A percentile compares a stretch with the other conserved stretches of the same genome.
These are phyloP conservation scores for Bjerkandera adusta DNA, from an alignment of 1,284 basidiomycete species.

Conservation along the genomic window DNA sequence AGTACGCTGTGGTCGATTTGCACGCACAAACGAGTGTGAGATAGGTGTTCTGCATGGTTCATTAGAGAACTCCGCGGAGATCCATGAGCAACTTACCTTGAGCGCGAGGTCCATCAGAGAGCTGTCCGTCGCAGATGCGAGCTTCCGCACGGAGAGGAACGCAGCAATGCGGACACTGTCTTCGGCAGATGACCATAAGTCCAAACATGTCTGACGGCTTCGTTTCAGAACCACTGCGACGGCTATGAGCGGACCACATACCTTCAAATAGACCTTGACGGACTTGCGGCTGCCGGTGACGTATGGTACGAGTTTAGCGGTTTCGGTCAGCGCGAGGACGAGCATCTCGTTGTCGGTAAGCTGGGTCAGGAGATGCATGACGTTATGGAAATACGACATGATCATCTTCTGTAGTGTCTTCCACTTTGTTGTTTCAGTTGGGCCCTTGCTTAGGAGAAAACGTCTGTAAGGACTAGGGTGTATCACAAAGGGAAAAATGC, in stretches of 20 bases:
- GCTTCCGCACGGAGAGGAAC: conserved; percentile 82
- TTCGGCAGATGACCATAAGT: conserved; percentile 79
- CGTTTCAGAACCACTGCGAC: too few relatives aligned
- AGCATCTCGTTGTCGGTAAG: conserved; percentile 70
- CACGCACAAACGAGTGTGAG: conserved; percentile 79
- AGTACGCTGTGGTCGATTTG: conserved; percentile 84
- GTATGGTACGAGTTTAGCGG: conserved; percentile 86
- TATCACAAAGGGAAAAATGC: conserved; percentile 27
- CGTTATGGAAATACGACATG: conserved; percentile 86
- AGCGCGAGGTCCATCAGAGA: conserved; percentile 84
- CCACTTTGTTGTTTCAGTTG: conserved; percentile 71
- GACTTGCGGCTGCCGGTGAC: conserved; percentile 81
- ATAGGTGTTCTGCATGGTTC: conserved; percentile 71
- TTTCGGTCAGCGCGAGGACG: conserved; percentile 77
- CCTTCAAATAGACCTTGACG: conserved; percentile 84
- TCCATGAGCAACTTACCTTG: conserved; percentile 52
- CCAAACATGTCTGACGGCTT: conserved; percentile 71
- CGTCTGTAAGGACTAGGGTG: background rate
- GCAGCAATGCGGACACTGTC: conserved; percentile 87
- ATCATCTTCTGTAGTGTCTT: conserved; percentile 87
- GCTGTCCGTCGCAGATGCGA: conserved; percentile 81
- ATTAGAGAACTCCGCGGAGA: background rate
- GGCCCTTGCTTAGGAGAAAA: conserved; percentile 62
- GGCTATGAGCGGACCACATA: conserved; percentile 29
- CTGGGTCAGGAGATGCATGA: conserved; percentile 77